Evolutionary conservation across 2,329 filamentous ascomycete genomes (phyloP), one percentile per base, ranked within the genome.

Genomic region (Aureobasidium namibiae): DNA sequence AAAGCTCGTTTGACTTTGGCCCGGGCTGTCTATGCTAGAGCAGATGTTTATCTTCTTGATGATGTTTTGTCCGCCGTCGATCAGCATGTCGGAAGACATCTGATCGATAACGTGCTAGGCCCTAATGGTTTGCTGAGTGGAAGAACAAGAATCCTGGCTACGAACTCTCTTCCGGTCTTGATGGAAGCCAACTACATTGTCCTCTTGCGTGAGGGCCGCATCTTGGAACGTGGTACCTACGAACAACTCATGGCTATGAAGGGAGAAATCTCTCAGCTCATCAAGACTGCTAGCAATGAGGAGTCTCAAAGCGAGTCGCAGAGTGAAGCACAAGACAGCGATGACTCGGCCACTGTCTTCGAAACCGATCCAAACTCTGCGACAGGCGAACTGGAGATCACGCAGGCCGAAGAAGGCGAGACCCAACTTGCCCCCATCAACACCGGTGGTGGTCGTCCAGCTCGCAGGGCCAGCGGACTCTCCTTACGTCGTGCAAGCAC

Each of bases 31-130:
- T 99, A 99, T 70, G 92, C 95, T 54, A 84, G 94, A 65, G 91
- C 94, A n/a, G 95, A 99, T 71, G 85, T 99, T 52, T 97, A 97
- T 69, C 80, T 99, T 13, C 80, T 99, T 11, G 94, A 99, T 66
- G 94, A 99, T 70, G 89, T 92, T 62, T 80, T 99, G 11, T 97
- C 92, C 16, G 94, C 95, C 0, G 94, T 99, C n/a, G 94, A 99
- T 74, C 92, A 95, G 64, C 94, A 99, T 69, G 94, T 99, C 61
- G 94, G 94, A 52, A 83, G 90, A 63, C 94, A 99, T 74, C 82
- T 99, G 60, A 96, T 96, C 67, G 89, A 97, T 70, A 90, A 94
- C 63, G 94, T 99, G 0, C 83, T 99, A 36, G 94, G 94, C 13
- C 80, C 88, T 4, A 87, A 86, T 62, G 94, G 94, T 64, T 78